Evolutionary conservation across 2,329 filamentous ascomycete genomes (phyloP).

Genomic region (Graphium sp.): DNA sequence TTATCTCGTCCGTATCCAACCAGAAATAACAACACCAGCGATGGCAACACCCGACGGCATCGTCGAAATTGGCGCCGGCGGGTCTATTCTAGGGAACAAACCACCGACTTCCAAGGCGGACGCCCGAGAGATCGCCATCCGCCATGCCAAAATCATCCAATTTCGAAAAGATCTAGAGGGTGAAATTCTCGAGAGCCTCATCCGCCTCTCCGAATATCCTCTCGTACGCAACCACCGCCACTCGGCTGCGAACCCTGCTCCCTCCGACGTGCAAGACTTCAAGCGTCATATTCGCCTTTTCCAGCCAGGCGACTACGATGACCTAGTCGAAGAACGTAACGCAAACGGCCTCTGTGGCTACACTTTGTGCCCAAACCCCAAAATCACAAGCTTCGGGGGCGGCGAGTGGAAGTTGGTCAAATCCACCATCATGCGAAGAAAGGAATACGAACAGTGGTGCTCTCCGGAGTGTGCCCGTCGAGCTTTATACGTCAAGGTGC

Average conservation of each 20-base stretch:
- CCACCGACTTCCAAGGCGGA: conserved; percentile 17
- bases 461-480: conserved; percentile 60
- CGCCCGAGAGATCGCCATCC: conserved; percentile 49
- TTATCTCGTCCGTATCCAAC: too few relatives aligned
- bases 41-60: too few relatives aligned
- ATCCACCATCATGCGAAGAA: conserved; percentile 48
- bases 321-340: conserved; percentile 77
- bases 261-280: conserved; percentile 48
- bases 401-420: conserved; percentile 53
- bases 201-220: conserved; percentile 51
- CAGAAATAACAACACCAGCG: too few relatives aligned
- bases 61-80: conserved; percentile 28
- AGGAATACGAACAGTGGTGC: conserved; percentile 77
- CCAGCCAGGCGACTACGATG: conserved; percentile 78
- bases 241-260: conserved; percentile 29
- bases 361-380: conserved; percentile 54
- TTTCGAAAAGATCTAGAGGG: conserved; percentile 64
- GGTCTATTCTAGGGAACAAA: conserved; percentile 25
- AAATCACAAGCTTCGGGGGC: conserved; percentile 33
- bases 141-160: conserved; percentile 72
- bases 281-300: conserved; percentile 53
- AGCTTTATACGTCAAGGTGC: conserved; percentile 74
- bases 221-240: conserved; percentile 13
- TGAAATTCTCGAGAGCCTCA: conserved; percentile 54
- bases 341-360: conserved; percentile 74